Percentiles rank a stretch among this genome's conserved stretches.
phyloP scores from a whole-genome alignment of 164 flowering plant genomes.

The Liriodendron chinense region DNA sequence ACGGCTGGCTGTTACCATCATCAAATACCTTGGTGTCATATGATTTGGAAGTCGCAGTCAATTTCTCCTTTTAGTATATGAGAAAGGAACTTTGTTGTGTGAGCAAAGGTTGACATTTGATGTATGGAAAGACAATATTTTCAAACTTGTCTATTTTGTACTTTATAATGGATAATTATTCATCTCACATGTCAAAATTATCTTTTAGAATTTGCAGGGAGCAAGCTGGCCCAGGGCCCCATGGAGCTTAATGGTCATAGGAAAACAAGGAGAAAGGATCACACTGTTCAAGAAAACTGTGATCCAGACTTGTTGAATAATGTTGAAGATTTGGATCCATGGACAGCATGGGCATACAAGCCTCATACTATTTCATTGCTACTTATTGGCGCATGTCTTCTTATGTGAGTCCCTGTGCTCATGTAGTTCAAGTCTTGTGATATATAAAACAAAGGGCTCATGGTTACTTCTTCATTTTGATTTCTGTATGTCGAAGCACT shows the following conservation, averaged over 20 bases:
- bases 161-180: background rate
- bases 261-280: slow-evolving; percentile 41
- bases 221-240: background rate
- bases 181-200: background rate
- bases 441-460: background rate
- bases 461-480: background rate
- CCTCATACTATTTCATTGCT: slow-evolving; percentile 84
- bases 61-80: no score
- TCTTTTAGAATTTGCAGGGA: slow-evolving; percentile 1
- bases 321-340: slow-evolving; percentile 71
- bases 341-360: slow-evolving; percentile 99
- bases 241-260: slow-evolving; percentile 66
- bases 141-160: background rate
- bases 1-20: no score
- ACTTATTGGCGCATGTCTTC: slow-evolving; percentile 84
- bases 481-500: background rate
- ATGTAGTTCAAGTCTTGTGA: background rate
- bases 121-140: background rate
- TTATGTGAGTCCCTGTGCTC: slow-evolving; percentile 59
- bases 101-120: background rate
- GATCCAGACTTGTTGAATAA: slow-evolving; percentile 21
- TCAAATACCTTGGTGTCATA: no score
- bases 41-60: no score
- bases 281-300: slow-evolving; percentile 39
- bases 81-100: background rate